These are phyloP conservation scores for Hymenoscyphus infarciens DNA, from an alignment of 2,329 filamentous ascomycete species.

Conservation along the genomic window DNA sequence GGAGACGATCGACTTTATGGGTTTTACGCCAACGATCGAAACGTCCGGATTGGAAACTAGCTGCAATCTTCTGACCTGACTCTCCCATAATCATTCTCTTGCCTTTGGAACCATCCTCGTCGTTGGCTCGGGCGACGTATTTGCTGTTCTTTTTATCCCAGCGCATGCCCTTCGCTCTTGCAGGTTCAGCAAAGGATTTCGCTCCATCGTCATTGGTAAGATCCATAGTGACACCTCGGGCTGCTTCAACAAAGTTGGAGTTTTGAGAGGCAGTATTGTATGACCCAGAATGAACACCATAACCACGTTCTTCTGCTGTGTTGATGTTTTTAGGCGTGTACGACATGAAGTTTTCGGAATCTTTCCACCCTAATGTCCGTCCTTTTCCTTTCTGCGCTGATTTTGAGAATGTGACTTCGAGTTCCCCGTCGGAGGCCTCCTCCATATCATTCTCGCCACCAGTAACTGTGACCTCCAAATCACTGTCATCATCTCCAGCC, in stretches of 20 bases:
- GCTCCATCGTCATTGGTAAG: constrained; percentile 82
- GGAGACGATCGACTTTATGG: constrained; percentile 75
- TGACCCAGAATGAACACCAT: constrained; percentile 83
- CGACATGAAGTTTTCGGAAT: constrained; percentile 92
- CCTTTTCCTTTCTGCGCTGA: constrained; percentile 49
- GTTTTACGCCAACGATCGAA: constrained; percentile 91
- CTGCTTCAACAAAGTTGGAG: constrained; percentile 80
- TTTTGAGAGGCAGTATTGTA: constrained; percentile 46
- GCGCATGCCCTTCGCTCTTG: constrained; percentile 70
- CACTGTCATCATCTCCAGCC: constrained; percentile 39
- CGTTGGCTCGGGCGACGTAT: constrained; percentile 87
- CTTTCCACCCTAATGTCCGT: constrained; percentile 66
- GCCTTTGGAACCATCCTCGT: constrained; percentile 83
- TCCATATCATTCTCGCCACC: constrained; percentile 46
- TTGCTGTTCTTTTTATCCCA: constrained; percentile 98
- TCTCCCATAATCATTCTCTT: constrained; percentile 77
- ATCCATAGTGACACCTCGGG: constrained; percentile 88
- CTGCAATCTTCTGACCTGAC: constrained; percentile 92
- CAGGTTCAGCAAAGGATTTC: constrained; percentile 74
- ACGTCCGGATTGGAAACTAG: constrained; percentile 85
- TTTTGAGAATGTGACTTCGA: constrained; percentile 69
- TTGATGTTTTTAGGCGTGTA: constrained; percentile 82
- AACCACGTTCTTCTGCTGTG: constrained; percentile 83
- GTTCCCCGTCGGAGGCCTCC: constrained; percentile 57
- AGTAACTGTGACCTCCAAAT: constrained; percentile 35